These are phyloP conservation scores for Penicillium sp. DNA, from an alignment of 2,329 filamentous ascomycete species.

Conservation along the genomic window DNA sequence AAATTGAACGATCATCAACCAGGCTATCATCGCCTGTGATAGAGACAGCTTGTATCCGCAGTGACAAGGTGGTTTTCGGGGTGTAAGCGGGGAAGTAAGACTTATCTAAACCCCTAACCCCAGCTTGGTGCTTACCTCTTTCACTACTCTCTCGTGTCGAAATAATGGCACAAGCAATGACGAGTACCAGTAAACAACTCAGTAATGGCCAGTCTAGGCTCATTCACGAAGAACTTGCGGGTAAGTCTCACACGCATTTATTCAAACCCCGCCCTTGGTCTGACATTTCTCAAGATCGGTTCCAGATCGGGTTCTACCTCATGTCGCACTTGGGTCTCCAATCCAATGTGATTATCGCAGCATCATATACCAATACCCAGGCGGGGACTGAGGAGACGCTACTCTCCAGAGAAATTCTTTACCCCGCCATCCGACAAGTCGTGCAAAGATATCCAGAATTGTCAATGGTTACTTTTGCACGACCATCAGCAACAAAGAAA, in stretches of 20 bases:
- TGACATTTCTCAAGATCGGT: constrained; percentile 1
- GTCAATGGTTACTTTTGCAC: background rate
- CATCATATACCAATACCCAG: constrained; percentile 1
- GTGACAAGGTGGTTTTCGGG: too few relatives aligned
- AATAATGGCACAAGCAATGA: too few relatives aligned
- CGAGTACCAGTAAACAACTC: too few relatives aligned
- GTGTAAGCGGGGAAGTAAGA: too few relatives aligned
- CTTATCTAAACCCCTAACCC: too few relatives aligned
- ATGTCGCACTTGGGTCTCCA: constrained; percentile 1
- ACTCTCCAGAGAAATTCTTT: constrained; percentile 2
- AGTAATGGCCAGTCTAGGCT: background rate
- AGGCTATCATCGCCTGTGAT: too few relatives aligned
- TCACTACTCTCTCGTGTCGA: too few relatives aligned
- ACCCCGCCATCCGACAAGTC: constrained; percentile 2
- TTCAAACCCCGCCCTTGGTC: background rate
- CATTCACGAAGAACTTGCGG: background rate
- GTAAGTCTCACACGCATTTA: background rate
- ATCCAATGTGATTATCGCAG: constrained; percentile 3
- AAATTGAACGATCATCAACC: too few relatives aligned
- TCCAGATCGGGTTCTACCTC: too few relatives aligned
- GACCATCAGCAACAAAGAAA: background rate
- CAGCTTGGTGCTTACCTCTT: too few relatives aligned
- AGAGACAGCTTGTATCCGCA: too few relatives aligned
- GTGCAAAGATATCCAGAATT: constrained; percentile 1
- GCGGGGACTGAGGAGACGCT: background rate